phyloP scores from a whole-genome alignment of 768 basidiomycete species.

The Lenzites betulinus region DNA sequence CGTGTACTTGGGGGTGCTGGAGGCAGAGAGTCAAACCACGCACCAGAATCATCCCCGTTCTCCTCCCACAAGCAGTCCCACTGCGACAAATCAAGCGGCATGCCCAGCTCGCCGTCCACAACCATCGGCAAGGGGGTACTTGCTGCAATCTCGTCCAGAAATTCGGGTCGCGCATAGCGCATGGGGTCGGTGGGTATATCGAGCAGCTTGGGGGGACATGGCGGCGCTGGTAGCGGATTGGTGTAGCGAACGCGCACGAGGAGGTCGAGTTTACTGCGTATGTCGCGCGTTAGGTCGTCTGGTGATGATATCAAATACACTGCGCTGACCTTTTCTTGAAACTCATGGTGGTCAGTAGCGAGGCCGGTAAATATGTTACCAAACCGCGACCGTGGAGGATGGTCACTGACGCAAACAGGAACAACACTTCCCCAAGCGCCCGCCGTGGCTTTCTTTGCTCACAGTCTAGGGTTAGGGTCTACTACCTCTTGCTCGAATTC shows the following conservation, averaged over 20 bases:
- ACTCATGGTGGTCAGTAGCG: slow-evolving; percentile 41
- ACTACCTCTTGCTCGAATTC: background rate
- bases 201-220: slow-evolving; percentile 95
- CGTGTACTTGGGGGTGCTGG: background rate
- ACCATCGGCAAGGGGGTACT: slow-evolving; percentile 92
- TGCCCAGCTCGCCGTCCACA: slow-evolving; percentile 94
- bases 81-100: slow-evolving; percentile 88
- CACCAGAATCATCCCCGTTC: slow-evolving; percentile 68
- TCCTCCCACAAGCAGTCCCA: slow-evolving; percentile 88
- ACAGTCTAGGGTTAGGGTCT: slow-evolving; percentile 7
- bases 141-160: slow-evolving; percentile 76
- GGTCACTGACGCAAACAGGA: background rate
- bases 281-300: background rate
- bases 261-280: slow-evolving; percentile 86
- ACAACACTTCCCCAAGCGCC: slow-evolving; percentile 1
- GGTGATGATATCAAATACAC: background rate
- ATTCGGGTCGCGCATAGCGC: slow-evolving; percentile 86
- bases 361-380: too few species aligned
- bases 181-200: slow-evolving; percentile 88
- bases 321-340: slow-evolving; percentile 54
- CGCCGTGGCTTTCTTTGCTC: background rate
- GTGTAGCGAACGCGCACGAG: slow-evolving; percentile 91
- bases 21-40: slow-evolving; percentile 14
- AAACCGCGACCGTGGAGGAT: background rate
- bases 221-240: slow-evolving; percentile 93